Base-by-base conservation (phyloP, 2,329 filamentous ascomycete genomes). In the Colletotrichum simmondsii region DNA sequence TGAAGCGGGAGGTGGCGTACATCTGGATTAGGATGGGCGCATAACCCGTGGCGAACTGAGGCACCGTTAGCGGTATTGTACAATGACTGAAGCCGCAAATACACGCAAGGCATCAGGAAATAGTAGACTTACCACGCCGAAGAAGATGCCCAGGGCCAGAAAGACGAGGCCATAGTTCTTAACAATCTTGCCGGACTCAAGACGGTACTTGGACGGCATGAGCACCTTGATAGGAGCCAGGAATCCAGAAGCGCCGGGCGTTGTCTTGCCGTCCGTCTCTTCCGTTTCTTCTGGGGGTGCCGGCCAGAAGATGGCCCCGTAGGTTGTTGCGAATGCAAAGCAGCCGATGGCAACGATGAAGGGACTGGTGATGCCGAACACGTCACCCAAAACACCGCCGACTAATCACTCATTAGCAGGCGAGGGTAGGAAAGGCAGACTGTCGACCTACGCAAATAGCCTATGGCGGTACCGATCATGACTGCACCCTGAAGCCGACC, bases 381-480 rank as follows among this genome's bases (percentile, higher is more conserved):
- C 80, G 73, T 94, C 91, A 5, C 91, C 91, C 3, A 93, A 84
- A 58, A 92, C 81, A 5, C 92, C 92, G 5, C 92, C 92, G 1
- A 88, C 86, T 88, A 46, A 30, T 59, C 1, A 11, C 10, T 26
- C 8, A 60, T 75, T 10, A 72, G 69, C 46, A 5, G 2, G 0
- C 26, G 5, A 32, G 37, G 12, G 19, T 46, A 32, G 2, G 19
- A 42, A 19, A 57, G n/a, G 35, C n/a, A 26, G 26, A 19, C 12
- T 19, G 30, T 24, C 35, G 32, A 77, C 85, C 70, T 79, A 88
- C 87, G 78, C 1, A 94, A 82, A 66, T 90, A 93, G 0, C 91
- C 92, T 10, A 91, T 83, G 0, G 91, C 90, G 4, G 89, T 88
- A 0, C 92, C 92, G 2, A 94, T 84, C 87, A 93, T 92, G 68